Conservation (phyloP, 176 grass and related monocot genomes). For the Zizania latifolia region DNA sequence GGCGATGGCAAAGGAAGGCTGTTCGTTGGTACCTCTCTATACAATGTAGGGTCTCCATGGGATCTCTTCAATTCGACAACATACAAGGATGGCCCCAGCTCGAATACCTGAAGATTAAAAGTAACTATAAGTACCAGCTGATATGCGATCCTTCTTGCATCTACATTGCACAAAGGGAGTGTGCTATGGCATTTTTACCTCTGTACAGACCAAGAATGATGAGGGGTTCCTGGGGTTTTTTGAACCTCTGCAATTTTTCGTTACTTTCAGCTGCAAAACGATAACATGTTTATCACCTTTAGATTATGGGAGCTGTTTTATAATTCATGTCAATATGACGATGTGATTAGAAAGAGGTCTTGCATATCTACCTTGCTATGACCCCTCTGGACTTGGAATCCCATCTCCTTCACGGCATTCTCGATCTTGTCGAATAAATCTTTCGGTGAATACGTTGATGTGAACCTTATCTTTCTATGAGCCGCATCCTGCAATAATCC, state of each 20-base stretch:
- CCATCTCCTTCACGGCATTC: constrained; percentile 52
- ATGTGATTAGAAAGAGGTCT: not conserved
- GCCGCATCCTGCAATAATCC: constrained; percentile 47
- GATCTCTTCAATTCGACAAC: constrained; percentile 73
- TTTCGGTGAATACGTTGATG: constrained; percentile 53
- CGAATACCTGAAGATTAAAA: constrained; percentile 55
- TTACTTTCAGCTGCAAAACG: constrained; percentile 57
- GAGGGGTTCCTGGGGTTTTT: constrained; percentile 14
- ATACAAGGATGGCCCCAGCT: constrained; percentile 70
- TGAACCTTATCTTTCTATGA: constrained; percentile 76
- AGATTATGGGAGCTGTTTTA: constrained; percentile 1
- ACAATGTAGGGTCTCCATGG: constrained; percentile 59
- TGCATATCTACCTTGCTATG: constrained; percentile 40
- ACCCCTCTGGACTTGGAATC: constrained; percentile 50
- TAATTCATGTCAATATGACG: not conserved
- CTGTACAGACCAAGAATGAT: constrained; percentile 48
- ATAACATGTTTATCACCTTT: not conserved
- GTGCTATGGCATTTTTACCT: constrained; percentile 41
- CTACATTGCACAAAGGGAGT: not conserved
- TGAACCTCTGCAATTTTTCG: constrained; percentile 35
- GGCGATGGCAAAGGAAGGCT: not conserved
- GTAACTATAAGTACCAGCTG: not conserved
- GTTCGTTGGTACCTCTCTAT: constrained; percentile 57
- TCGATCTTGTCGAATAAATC: constrained; percentile 71
- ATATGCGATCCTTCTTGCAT: not conserved